Evolutionary conservation across 306 rosid species (phyloP), one percentile per base, ranked within the genome.

Genomic region (Hippophae rhamnoides): DNA sequence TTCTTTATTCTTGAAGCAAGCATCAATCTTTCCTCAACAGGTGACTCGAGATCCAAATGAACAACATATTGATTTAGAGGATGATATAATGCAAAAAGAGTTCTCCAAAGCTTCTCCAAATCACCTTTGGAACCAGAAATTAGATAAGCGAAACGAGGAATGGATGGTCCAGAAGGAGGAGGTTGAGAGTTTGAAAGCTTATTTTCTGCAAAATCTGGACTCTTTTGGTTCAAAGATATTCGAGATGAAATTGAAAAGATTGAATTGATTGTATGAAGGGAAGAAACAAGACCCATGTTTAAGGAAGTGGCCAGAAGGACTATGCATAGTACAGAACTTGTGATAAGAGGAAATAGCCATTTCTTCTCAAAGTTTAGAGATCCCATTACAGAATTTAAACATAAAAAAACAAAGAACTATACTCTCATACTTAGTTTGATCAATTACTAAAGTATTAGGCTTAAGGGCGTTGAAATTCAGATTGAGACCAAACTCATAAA

Each of bases 71-170:
- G 95, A 72, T 92, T 92, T 67, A 81, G 63, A 0, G 99, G 99
- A 73, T 92, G 99, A 45, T 92, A 92, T 4, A 85, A 67, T 0
- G 95, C 93, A 52, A 63, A 74, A n/a, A 92, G 99, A 25, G 99
- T 88, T 66, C 96, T 88, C 99, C 99, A 88, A 31, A 88, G 86
- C 82, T 80, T 92, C 5, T 92, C 89, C 65, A 92, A 57, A 65
- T 88, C 99, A 7, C 99, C 99, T 72, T 77, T 92, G 7, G 99
- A 92, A 7, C 99, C 99, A 0, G 99, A 86, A 62, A 88, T 77
- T 69, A 92, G 65, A 64, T 92, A 92, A 10, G 96, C 99, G 0
- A 92, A 92, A 13, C 96, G 87, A 6, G 99, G 95, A 61, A 77
- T 44, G 0, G 57, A 1, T 7, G 69, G 75, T 41, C 40, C 60